Conservation (phyloP, 257 asterid genomes). For the Nyctanthes arbortristis region DNA sequence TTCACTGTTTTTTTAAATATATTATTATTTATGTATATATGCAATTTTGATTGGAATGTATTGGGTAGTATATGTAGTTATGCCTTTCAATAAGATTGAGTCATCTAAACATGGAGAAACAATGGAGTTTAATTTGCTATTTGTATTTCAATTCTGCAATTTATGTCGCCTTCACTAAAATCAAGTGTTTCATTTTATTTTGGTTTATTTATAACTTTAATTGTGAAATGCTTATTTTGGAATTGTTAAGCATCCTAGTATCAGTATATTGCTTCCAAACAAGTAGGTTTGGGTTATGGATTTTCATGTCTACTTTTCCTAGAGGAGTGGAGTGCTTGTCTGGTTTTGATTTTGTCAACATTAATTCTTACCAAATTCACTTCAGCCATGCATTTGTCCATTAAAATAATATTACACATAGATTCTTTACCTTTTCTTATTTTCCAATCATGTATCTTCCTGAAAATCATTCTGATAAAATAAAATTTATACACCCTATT, state of each 20-base stretch:
- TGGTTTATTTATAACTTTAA: too few relatives aligned
- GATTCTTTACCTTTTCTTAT: too few relatives aligned
- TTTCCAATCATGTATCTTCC: too few relatives aligned
- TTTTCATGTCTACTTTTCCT: not conserved
- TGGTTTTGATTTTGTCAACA: not conserved
- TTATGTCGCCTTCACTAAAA: not conserved
- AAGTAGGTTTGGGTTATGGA: not conserved
- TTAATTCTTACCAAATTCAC: not conserved
- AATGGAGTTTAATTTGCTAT: not conserved
- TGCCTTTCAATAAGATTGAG: not conserved
- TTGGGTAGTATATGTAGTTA: not conserved
- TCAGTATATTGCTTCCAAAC: not conserved
- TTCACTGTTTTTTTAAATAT: not conserved
- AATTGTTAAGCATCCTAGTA: not conserved
- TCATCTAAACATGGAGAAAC: constrained; percentile 1
- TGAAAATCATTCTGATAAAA: too few relatives aligned
- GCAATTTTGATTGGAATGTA: not conserved
- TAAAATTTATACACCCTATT: too few relatives aligned
- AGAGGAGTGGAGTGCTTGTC: not conserved
- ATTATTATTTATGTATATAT: not conserved
- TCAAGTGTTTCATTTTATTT: not conserved
- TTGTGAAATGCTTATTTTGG: not conserved
- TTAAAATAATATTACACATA: too few relatives aligned
- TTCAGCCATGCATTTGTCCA: too few relatives aligned
- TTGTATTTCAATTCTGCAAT: not conserved